Percentiles rank a stretch among this genome's conserved stretches.
Conservation (phyloP, 306 rosid genomes). For the Prunus mongolica region DNA sequence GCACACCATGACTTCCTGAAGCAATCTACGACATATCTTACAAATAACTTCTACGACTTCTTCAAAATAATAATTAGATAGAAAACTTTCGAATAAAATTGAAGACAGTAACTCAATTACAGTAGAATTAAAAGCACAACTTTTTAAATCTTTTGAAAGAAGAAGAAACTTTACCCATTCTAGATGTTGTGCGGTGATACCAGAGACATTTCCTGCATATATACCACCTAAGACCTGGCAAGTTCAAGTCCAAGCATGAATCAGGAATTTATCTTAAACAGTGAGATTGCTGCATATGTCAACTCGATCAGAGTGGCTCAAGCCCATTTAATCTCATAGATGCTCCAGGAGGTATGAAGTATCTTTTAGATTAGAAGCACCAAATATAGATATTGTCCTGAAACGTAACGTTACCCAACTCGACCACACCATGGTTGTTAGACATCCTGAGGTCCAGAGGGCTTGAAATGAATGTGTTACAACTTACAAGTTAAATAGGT, state of each 20-base stretch:
- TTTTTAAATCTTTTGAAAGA: not conserved
- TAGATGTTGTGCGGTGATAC: slow-evolving; percentile 91
- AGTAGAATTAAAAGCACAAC: not conserved
- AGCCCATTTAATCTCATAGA: not conserved
- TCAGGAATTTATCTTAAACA: not conserved
- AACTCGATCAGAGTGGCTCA: slow-evolving; percentile 1
- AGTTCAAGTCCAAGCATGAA: slow-evolving; percentile 19
- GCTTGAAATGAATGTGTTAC: slow-evolving; percentile 5
- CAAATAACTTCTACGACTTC: not conserved
- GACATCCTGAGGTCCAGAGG: slow-evolving; percentile 9
- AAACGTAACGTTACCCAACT: slow-evolving; percentile 11
- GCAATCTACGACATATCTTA: not conserved
- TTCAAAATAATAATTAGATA: not conserved
- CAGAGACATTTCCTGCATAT: slow-evolving; percentile 76
- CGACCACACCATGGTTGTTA: not conserved
- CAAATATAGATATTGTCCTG: slow-evolving; percentile 9
- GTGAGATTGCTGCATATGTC: not conserved
- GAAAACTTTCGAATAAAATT: not conserved
- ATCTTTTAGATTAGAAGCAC: not conserved
- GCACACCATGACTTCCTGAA: not conserved
- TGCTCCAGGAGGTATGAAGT: not conserved
- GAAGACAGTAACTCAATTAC: not conserved
- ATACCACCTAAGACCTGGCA: slow-evolving; percentile 84
- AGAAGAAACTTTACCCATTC: slow-evolving; percentile 63
- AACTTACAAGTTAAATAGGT: slow-evolving; percentile 1